These are phyloP conservation scores for Lepraria neglecta DNA, from an alignment of 495 filamentous ascomycete genomes.

Conservation along the genomic window DNA sequence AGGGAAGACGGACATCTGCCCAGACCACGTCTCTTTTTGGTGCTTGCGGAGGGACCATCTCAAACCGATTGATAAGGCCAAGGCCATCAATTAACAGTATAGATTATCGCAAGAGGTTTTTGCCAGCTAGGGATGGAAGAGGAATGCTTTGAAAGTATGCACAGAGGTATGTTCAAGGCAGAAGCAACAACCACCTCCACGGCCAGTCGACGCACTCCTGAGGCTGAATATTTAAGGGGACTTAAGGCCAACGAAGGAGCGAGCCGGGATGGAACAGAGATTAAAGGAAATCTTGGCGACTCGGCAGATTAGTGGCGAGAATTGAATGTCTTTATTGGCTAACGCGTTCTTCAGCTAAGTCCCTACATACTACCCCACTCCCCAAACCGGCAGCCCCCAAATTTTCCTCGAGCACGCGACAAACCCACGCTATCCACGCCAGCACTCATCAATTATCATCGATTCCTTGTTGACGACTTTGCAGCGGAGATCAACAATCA, in stretches of 20 bases:
- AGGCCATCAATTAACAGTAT: conserved; percentile 7
- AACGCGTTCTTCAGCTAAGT: too few relatives aligned
- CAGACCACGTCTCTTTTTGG: conserved; percentile 22
- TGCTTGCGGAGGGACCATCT: conserved; percentile 13
- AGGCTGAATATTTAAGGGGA: not conserved
- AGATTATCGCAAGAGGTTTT: not conserved
- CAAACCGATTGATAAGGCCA: not conserved
- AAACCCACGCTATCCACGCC: not conserved
- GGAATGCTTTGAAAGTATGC: not conserved
- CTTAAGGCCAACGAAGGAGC: not conserved
- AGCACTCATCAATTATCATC: too few relatives aligned
- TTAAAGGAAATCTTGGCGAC: too few relatives aligned
- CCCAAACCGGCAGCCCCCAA: not conserved
- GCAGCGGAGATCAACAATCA: too few relatives aligned
- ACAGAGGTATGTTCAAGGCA: not conserved
- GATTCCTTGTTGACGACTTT: too few relatives aligned
- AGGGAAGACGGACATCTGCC: conserved; percentile 15
- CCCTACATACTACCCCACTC: too few relatives aligned
- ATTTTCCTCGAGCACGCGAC: not conserved
- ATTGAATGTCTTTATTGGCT: too few relatives aligned
- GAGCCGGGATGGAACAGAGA: not conserved
- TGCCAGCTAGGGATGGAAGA: not conserved
- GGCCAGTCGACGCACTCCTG: not conserved
- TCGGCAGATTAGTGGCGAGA: too few relatives aligned
- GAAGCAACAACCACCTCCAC: not conserved